These are phyloP conservation scores for Plantago lanceolata DNA, from an alignment of 305 asterid species.

Conservation along the genomic window DNA sequence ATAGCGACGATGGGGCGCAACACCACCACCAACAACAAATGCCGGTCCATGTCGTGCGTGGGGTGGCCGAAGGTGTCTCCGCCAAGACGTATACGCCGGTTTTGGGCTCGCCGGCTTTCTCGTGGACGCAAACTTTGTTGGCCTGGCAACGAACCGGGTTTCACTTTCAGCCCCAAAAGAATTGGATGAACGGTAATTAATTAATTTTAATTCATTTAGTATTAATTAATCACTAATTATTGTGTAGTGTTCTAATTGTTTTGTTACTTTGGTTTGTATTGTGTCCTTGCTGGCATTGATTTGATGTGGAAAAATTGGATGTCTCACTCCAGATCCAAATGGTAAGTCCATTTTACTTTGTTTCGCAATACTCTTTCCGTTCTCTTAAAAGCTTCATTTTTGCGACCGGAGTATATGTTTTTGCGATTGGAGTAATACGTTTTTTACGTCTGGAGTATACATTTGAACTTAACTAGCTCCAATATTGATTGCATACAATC, in stretches of 20 bases:
- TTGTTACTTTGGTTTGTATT: constrained; percentile 8
- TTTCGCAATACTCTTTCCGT: no score
- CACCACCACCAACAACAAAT: background rate
- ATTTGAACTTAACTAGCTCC: no score
- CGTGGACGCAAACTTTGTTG: constrained; percentile 45
- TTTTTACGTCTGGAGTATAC: no score
- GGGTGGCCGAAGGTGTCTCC: constrained; percentile 56
- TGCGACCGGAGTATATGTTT: no score
- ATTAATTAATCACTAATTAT: no score
- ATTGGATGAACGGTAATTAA: constrained; percentile 68
- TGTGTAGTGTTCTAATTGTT: background rate
- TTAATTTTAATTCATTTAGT: background rate
- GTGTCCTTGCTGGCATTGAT: constrained; percentile 26
- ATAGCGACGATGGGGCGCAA: background rate
- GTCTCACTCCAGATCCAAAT: constrained; percentile 51
- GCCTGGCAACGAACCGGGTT: constrained; percentile 61
- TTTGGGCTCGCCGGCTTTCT: constrained; percentile 20
- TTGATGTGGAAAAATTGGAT: constrained; percentile 26
- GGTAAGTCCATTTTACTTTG: constrained; percentile 31
- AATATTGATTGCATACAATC: no score
- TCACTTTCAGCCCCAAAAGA: constrained; percentile 62
- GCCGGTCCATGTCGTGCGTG: constrained; percentile 24
- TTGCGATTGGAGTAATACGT: no score
- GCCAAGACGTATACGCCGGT: constrained; percentile 33
- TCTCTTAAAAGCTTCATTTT: no score